These are phyloP conservation scores for Verticillium klebahnii DNA, from an alignment of 2,329 filamentous ascomycete genomes.

Conservation along the genomic window DNA sequence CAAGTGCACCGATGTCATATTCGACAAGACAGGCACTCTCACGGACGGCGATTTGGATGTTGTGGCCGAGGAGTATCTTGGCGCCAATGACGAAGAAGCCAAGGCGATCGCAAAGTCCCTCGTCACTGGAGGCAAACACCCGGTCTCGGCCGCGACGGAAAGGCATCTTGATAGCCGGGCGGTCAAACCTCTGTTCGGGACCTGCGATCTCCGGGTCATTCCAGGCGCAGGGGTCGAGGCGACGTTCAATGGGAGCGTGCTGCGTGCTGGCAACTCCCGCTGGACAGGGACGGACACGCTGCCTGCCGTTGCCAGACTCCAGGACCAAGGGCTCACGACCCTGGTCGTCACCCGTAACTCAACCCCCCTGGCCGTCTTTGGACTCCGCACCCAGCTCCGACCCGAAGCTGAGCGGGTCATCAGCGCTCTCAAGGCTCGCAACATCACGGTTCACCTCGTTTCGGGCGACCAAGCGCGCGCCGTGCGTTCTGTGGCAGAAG, in stretches of 20 bases:
- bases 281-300: conserved; percentile 30
- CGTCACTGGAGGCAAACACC: conserved; percentile 39
- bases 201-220: conserved; percentile 26
- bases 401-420: conserved; percentile 39
- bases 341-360: conserved; percentile 20
- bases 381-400: conserved; percentile 33
- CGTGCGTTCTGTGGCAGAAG: conserved; percentile 44
- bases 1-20: conserved; percentile 51
- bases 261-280: conserved; percentile 40
- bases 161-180: conserved; percentile 27
- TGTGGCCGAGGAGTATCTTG: conserved; percentile 15
- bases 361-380: conserved; percentile 39
- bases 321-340: conserved; percentile 18
- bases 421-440: conserved; percentile 34
- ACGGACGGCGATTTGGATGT: conserved; percentile 39
- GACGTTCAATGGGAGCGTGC: conserved; percentile 15
- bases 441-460: conserved; percentile 48
- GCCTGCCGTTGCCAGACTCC: conserved; percentile 14
- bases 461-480: conserved; percentile 50
- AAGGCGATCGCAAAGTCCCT: conserved; percentile 21
- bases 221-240: conserved; percentile 36
- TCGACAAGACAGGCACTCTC: conserved; percentile 63
- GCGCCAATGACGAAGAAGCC: conserved; percentile 15
- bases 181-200: background rate
- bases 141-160: conserved; percentile 45